Base-by-base conservation (phyloP, 2,329 filamentous ascomycete genomes). In the Neospermospora avenae region DNA sequence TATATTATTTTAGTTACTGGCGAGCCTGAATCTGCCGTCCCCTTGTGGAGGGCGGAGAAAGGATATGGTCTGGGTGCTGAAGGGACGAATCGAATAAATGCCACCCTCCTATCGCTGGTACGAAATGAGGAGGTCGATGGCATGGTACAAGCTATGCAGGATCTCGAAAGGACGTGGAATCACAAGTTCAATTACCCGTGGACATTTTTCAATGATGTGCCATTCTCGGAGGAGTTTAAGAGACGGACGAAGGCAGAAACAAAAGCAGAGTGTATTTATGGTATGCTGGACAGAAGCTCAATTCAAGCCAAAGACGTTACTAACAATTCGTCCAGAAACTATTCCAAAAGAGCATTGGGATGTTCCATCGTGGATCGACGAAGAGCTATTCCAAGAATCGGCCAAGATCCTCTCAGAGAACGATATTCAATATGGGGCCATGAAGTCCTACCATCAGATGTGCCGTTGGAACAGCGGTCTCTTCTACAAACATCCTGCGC, bases 121-220 rank as follows among this genome's bases (percentile, higher is more conserved):
- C 88, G 95, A 63, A 99, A 99, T 72, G 86, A 90, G 72, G 95
- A 99, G 78, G 78, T 97, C 28, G 77, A 85, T 22, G 90, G 88
- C 49, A 89, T 99, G 80, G 79, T 98, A 25, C 84, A 88, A 72
- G 91, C 92, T 25, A 99, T 99, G 91, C 77, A 77, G 58, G 93
- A 99, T 72, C 81, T 99, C 62, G 95, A 99, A 77, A 80, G 89
- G 66, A 98, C 93, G 0, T 99, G 93, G 92, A 99, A 99, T 72
- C 81, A 85, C 80, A 99, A 99, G 73, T 99, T 98, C 84, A 99
- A 99, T 79, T 99, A 99, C 73, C 95, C 95, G 0, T 99, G 95
- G 91, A 97, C 92, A 8, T 99, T 99, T 75, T 96, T 99, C 82
- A 99, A 99, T 77, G 93, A 99, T 72, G 87, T 90, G 55, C 90